phyloP scores from a whole-genome alignment of 106 monocot species.

The Platanthera guangdongensis region DNA sequence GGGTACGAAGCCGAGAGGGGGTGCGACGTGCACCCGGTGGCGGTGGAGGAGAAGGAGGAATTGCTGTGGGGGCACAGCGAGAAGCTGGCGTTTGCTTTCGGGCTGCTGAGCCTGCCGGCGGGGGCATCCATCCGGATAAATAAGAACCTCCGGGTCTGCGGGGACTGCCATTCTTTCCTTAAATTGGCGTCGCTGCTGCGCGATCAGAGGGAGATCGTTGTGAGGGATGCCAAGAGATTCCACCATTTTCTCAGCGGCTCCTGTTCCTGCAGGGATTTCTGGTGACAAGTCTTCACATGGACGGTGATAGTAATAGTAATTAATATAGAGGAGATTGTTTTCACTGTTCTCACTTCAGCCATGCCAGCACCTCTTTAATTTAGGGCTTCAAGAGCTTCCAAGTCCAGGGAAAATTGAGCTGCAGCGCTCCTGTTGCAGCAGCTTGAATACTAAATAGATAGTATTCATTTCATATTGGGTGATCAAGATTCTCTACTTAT shows the following conservation, averaged over 20 bases:
- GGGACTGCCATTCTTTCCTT: constrained; percentile 56
- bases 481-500: too few relatives aligned
- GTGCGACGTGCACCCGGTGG: constrained; percentile 21
- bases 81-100: constrained; percentile 44
- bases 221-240: constrained; percentile 57
- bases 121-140: constrained; percentile 32
- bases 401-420: too few relatives aligned
- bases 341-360: too few relatives aligned
- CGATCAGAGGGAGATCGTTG: constrained; percentile 28
- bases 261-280: constrained; percentile 61
- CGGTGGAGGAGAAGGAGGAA: constrained; percentile 38
- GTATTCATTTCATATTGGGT: too few relatives aligned
- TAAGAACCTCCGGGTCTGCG: constrained; percentile 58
- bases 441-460: too few relatives aligned
- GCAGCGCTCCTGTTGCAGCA: too few relatives aligned
- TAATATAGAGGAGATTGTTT: too few relatives aligned
- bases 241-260: constrained; percentile 51
- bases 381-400: too few relatives aligned
- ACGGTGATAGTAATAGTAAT: constrained; percentile 19
- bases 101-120: constrained; percentile 17
- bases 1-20: constrained; percentile 26
- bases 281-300: constrained; percentile 17
- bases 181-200: constrained; percentile 38
- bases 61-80: constrained; percentile 38
- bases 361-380: too few relatives aligned